Evolutionary conservation across 2,329 filamentous ascomycete species (phyloP).

Genomic region (Microsporum audouinii): DNA sequence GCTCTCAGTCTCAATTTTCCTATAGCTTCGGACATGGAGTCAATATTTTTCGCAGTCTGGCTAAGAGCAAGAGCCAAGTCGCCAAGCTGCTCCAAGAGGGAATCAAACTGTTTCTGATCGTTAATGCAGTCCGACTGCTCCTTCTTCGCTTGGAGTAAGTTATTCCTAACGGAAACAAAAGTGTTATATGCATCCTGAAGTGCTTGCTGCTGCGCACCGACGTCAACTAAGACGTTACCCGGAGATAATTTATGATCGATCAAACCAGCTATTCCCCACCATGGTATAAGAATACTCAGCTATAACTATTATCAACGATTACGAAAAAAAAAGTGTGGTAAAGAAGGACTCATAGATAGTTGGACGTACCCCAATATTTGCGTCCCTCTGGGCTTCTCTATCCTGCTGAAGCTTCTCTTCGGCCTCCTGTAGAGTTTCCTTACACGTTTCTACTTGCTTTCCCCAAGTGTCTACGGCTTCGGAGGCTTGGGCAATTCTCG

Average conservation of each 20-base stretch:
- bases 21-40: neutral
- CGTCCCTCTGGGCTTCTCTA: neutral
- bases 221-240: neutral
- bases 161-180: neutral
- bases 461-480: neutral
- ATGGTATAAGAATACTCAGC: neutral
- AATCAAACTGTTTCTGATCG: neutral
- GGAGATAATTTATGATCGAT: neutral
- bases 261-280: neutral
- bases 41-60: neutral
- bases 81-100: neutral
- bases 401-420: neutral
- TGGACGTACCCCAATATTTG: neutral
- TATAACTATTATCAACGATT: neutral
- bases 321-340: neutral
- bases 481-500: neutral
- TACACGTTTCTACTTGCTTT: neutral
- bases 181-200: neutral
- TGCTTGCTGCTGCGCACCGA: neutral
- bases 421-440: neutral
- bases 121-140: neutral
- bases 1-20: neutral
- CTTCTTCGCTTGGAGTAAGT: neutral
- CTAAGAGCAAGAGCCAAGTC: neutral
- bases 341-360: neutral